A percentile compares a stretch with the other conserved stretches of the same genome.
Conservation (phyloP, 2,329 filamentous ascomycete genomes). For the Aspergillus hortae region DNA sequence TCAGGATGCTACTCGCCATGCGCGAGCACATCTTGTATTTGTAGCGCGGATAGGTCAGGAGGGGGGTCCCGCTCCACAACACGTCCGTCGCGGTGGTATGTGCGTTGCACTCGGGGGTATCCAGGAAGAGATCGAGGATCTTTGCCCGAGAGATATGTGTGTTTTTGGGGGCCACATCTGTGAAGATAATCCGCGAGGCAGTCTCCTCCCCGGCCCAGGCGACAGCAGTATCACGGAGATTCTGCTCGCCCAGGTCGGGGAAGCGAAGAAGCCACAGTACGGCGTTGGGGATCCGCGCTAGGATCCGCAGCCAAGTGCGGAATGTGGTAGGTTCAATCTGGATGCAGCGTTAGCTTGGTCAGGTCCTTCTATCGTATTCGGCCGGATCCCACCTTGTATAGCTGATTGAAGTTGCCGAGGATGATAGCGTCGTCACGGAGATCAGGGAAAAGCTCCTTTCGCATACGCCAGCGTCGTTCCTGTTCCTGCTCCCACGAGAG, state of each 20-base stretch:
- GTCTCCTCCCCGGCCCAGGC: slow-evolving; percentile 83
- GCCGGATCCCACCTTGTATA: slow-evolving; percentile 74
- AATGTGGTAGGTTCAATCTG: slow-evolving; percentile 97
- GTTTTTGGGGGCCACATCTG: slow-evolving; percentile 92
- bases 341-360: neutral
- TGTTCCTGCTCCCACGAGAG: slow-evolving; percentile 84
- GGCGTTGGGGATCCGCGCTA: slow-evolving; percentile 78
- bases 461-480: slow-evolving; percentile 80
- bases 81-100: slow-evolving; percentile 97
- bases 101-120: slow-evolving; percentile 96
- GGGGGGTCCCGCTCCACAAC: slow-evolving; percentile 90
- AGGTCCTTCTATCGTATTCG: neutral
- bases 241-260: slow-evolving; percentile 84
- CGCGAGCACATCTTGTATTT: slow-evolving; percentile 98
- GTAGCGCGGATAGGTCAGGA: slow-evolving; percentile 86
- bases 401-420: slow-evolving; percentile 95
- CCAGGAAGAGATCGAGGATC: slow-evolving; percentile 90
- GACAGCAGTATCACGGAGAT: slow-evolving; percentile 74
- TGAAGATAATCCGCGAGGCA: slow-evolving; percentile 84
- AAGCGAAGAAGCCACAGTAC: slow-evolving; percentile 96
- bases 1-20: slow-evolving; percentile 93
- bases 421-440: slow-evolving; percentile 82
- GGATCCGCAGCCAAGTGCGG: slow-evolving; percentile 89
- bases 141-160: slow-evolving; percentile 89
- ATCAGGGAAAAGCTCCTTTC: slow-evolving; percentile 83